A percentile compares a stretch with the other conserved stretches of the same genome.
Evolutionary conservation across 1,284 basidiomycete species (phyloP).

Genomic region (Cryptococcus hybrid): DNA sequence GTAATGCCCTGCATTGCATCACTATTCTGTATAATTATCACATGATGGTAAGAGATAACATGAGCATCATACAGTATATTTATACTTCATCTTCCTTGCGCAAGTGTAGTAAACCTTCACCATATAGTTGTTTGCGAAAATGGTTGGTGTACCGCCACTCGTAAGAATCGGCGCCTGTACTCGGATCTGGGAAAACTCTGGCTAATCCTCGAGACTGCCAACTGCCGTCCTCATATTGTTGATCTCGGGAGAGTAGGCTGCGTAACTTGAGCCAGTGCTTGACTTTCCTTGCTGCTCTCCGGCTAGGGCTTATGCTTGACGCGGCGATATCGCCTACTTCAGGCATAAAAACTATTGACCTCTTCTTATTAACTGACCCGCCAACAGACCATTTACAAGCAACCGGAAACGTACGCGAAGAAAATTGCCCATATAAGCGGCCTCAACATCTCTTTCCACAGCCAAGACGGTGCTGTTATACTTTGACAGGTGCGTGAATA

Average conservation of each 20-base stretch:
- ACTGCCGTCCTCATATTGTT: not conserved
- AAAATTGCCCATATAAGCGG: slow-evolving; percentile 5
- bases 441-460: slow-evolving; percentile 4
- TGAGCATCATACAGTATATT: too few species aligned
- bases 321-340: slow-evolving; percentile 4
- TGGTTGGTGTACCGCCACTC: too few species aligned
- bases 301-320: slow-evolving; percentile 8
- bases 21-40: too few species aligned
- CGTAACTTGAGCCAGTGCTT: slow-evolving; percentile 7
- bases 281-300: slow-evolving; percentile 6
- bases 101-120: too few species aligned
- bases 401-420: slow-evolving; percentile 8
- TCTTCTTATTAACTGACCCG: not conserved
- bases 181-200: not conserved
- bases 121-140: too few species aligned
- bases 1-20: too few species aligned
- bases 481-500: not conserved
- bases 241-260: too few species aligned
- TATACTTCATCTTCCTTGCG: too few species aligned
- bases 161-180: not conserved
- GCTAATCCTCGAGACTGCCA: not conserved
- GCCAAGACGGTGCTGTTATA: slow-evolving; percentile 5
- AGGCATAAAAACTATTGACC: not conserved
- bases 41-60: too few species aligned
- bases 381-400: too few species aligned